Base-by-base conservation (phyloP, 75 land plant genomes). In the Gnetum montanum region DNA sequence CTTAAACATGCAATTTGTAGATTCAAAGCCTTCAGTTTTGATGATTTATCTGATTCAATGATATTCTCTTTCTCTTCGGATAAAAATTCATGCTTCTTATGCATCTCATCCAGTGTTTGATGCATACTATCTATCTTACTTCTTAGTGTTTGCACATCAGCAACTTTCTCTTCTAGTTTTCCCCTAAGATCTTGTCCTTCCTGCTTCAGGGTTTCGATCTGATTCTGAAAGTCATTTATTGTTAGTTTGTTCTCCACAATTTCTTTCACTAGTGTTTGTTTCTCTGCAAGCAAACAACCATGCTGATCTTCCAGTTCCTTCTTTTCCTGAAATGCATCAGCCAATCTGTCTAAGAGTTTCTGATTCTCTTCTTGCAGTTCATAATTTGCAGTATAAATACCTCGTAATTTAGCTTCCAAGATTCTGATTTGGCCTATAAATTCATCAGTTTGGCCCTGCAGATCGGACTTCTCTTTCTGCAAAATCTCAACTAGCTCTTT, bases 401-500 rank as follows among this genome's bases (percentile, higher is more conserved):
- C 60, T 67, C 57, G 49, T 65, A 26, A 68, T 73, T 69, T 43
- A 64, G 31, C 43, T 49, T 69, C 28, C 49, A 43, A 31, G 4
- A 37, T 36, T 68, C 67, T 43, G 55, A 72, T 38, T 60, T 58
- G 78, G 46, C 60, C 64, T 19, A 44, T 31, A 31, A 72, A 36
- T 16, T 33, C 13, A 25, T 8, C 41, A 34, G 69, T 73, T 46
- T 84, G 83, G 37, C 60, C 54, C 26, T 41, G 28, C 30, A 84
- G 68, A 13, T 35, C 19, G 0, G 66, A 55, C 20, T 80, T 84
- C 24, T 80, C 80, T 37, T 35, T 60, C 34, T 60, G 15, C 4
- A 73, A 69, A 48, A 61, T 40, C 18, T 56, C 74, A 38, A 61
- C 68, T 18, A 64, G 64, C 46, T 76, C 67, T 33, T 80, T 72